Evolutionary conservation across 1,284 basidiomycete genomes (phyloP), one percentile per base, ranked within the genome.

Genomic region (Ustilago cynodontis): DNA sequence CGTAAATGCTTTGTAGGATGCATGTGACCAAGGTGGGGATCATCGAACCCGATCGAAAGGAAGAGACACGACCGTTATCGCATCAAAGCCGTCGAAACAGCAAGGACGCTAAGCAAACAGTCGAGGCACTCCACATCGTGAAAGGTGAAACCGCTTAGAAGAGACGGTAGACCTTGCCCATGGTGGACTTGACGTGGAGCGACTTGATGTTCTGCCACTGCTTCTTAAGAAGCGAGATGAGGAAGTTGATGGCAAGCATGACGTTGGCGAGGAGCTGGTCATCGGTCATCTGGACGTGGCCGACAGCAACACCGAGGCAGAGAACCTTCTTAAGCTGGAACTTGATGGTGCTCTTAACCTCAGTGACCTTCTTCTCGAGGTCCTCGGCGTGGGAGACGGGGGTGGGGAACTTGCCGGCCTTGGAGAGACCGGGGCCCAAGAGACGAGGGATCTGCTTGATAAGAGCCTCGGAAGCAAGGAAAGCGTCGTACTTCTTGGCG

Each of bases 381-480:
- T 99, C 96, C 87, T 99, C 97, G 54, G 90, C 87, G 88, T 96
- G 94, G 29, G 94, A 93, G 87, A 99, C 91, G 59, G 87, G 87
- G 71, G 96, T 98, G 61, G 97, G 96, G 93, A 99, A 99, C 88
- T 99, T 99, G 87, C 97, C 97, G 83, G 97, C 96, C 90, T 99
- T 99, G 86, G 97, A 98, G 71, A 99, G 93, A 94, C 97, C 97
- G 86, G 97, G 96, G 77, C 96, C 96, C 80, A 99, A 92, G 69
- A 99, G 91, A 96, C 97, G 96, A 83, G 96, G 97, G 78, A 99
- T 99, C 89, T 98, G 96, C 91, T 98, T 99, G 91, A 99, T 98
- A 82, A 99, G 91, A 76, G 94, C 90, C 88, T 99, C 97, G 77
- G 97, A 99, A 56, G 97, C 92, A 79, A 99, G 89, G 92, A 99